Evolutionary conservation across 805 yeast genomes (phyloP), one percentile per base, ranked within the genome.

Genomic region (Nakazawaea ernobii): DNA sequence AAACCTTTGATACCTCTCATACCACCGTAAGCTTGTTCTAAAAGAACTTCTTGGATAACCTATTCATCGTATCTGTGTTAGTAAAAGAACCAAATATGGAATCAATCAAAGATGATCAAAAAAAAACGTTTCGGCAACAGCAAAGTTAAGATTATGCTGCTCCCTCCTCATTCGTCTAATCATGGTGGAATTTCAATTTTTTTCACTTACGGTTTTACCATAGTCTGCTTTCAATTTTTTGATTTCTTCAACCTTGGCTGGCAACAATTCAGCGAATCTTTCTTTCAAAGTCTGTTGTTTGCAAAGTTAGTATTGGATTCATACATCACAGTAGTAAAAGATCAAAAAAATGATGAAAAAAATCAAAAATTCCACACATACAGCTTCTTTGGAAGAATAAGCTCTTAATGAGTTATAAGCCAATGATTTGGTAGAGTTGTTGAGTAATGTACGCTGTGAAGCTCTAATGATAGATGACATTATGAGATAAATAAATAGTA

Each of bases 221-320:
- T 92, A 79, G 62, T 90, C 95, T 68, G 87, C 77, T 72, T 92
- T 90, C 69, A 92, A 82, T 60, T 82, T 79, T 74, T 85, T 86
- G 70, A 94, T 84, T 74, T 90, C 88, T 69, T 89, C 97, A 59
- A 86, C 86, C 75, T 87, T 87, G 62, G 79, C 90, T 56, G 98
- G 98, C 67, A 91, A 80, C 56, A 88, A 75, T 65, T 88, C 95
- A 49, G 90, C 95, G 66, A 94, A 91, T 67, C 95, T 84, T 71
- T 94, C 96, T 72, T 94, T 94, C 61, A 94, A 78, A 55, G 97
- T 83, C 76, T 79, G 43, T 26, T 20, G 5, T 20, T 20, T 20
- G 24, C 5, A 20, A 20, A 20, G 24, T 20, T 20, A 20, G 24
- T 20, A 20, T 20, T 20, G 5, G 5, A 20, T 20, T 20, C 24